Base-by-base conservation (phyloP, 2,329 filamentous ascomycete genomes). In the Pyricularia sp. region DNA sequence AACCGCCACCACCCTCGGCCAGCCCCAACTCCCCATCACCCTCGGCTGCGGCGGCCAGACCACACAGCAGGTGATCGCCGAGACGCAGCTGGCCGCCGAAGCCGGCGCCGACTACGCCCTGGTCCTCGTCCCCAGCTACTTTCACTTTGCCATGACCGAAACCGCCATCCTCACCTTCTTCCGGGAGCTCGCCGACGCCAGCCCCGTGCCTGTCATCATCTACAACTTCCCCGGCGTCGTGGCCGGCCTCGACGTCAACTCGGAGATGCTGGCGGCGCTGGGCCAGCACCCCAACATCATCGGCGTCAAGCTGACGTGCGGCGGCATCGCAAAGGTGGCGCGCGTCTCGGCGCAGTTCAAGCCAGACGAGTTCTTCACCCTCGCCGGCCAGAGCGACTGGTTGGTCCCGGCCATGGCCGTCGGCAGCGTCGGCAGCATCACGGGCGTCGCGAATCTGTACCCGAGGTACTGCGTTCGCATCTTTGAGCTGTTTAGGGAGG, bases 191-290 rank as follows among this genome's bases (percentile, higher is more conserved):
- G 90, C 90, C 2, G 81, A 84, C 66, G 83, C 82, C 1, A 87
- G 84, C 23, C 83, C 85, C 0, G 75, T 92, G 1, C 89, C 90
- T 0, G 80, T 92, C 28, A 78, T 92, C 59, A 87, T 92, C 69
- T 92, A 92, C 81, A 92, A 92, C 78, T 92, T 89, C 80, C 90
- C 90, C 1, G 87, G 82, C 5, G 88, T 90, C 4, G 87, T 84
- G 28, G 84, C 88, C 14, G 90, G 90, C 4, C 80, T 92, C 11
- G 90, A 92, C 73, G 81, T 92, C 64, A 86, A 88, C 74, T 90
- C 87, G 0, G 88, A 91, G 71, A 84, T 86, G 73, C 87, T 92
- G 71, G 79, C 84, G 2, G 78, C 80, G 0, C 80, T 91, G 4
- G 83, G 85, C 14, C 77, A 82, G 70, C 65, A 90, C 75, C 78